Evolutionary conservation across 2,329 filamentous ascomycete genomes (phyloP).

Genomic region (Colletotrichum lentis): DNA sequence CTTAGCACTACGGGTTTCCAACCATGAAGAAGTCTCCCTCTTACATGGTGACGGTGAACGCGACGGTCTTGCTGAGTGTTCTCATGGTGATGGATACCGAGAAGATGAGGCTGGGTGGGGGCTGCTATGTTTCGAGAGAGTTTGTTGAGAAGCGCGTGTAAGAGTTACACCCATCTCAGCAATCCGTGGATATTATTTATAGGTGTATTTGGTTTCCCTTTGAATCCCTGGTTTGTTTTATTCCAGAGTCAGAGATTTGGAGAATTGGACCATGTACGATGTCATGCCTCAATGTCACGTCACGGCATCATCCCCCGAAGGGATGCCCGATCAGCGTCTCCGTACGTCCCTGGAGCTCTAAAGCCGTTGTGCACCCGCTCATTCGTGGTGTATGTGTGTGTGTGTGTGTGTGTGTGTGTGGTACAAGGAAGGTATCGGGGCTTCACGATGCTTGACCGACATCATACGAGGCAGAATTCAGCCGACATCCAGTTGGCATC

Average conservation of each 20-base stretch:
- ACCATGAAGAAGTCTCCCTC: neutral
- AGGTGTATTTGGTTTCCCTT: neutral
- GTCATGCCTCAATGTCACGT: neutral
- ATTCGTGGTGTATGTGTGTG: neutral
- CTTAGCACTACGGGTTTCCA: neutral
- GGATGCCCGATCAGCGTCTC: neutral
- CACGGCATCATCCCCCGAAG: neutral
- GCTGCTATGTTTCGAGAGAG: neutral
- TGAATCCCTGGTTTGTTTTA: neutral
- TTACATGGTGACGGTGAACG: slow-evolving; percentile 1
- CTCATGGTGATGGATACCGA: neutral
- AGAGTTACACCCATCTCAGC: no score
- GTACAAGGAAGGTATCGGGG: neutral
- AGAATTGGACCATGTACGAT: neutral
- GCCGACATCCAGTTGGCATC: neutral
- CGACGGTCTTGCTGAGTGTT: neutral
- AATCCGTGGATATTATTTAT: neutral
- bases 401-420: neutral
- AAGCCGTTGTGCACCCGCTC: neutral
- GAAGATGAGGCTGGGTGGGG: neutral
- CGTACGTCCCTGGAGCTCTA: neutral
- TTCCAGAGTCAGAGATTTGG: neutral
- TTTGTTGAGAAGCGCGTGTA: neutral
- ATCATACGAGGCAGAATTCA: neutral
- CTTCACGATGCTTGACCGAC: neutral